A percentile compares a stretch with the other conserved stretches of the same genome.
These are phyloP conservation scores for Solanum sparsipilum DNA, from an alignment of 257 asterid species.

Conservation along the genomic window DNA sequence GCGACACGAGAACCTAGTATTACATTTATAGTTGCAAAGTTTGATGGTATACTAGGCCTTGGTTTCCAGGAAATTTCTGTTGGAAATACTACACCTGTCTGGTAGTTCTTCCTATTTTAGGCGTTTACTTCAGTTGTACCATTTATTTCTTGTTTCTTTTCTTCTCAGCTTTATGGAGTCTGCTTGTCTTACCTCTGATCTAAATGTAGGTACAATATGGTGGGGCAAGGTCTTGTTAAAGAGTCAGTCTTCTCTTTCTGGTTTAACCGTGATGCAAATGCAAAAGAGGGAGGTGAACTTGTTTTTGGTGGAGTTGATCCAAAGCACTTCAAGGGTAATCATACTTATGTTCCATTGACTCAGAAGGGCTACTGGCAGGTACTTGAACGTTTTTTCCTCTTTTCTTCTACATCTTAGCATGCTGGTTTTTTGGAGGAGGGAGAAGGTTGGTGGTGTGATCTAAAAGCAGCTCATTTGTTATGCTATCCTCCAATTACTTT, in stretches of 20 bases:
- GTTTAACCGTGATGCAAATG: constrained; percentile 67
- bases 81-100: constrained; percentile 72
- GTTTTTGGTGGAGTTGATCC: constrained; percentile 85
- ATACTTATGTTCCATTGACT: constrained; percentile 62
- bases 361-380: constrained; percentile 96
- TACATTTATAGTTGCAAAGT: constrained; percentile 59
- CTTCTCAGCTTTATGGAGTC: neutral
- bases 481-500: neutral
- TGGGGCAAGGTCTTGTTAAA: constrained; percentile 64
- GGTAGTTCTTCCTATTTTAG: constrained; percentile 27
- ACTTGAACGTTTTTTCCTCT: neutral
- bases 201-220: constrained; percentile 66
- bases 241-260: constrained; percentile 77
- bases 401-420: neutral
- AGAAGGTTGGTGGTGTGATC: neutral
- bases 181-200: neutral
- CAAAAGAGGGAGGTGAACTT: constrained; percentile 76
- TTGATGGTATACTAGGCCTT: constrained; percentile 92
- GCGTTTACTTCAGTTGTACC: neutral
- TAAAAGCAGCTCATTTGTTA: neutral
- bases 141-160: neutral
- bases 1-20: constrained; percentile 77
- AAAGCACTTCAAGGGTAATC: constrained; percentile 61
- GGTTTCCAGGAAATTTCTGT: constrained; percentile 91
- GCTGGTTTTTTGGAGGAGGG: neutral